Base-by-base conservation (phyloP, 495 filamentous ascomycete genomes). In the Alectoria sarmentosa region DNA sequence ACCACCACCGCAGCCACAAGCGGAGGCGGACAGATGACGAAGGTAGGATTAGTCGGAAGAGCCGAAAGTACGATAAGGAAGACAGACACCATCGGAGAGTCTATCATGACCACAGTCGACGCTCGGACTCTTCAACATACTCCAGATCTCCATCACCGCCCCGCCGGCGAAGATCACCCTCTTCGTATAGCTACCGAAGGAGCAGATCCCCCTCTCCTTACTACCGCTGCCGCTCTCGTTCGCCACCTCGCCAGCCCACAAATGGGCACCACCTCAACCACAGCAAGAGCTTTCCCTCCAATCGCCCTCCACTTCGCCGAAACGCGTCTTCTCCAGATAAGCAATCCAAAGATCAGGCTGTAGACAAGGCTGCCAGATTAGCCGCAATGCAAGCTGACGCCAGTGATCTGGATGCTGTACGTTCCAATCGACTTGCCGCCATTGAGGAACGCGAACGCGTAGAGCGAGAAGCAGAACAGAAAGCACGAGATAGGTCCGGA, bases 381-480 rank as follows among this genome's bases (percentile, higher is more conserved):
- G 90, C 89, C 23, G 89, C 87, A 41, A 98, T 98, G 94, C 90
- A 91, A 70, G 81, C 83, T 32, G 90, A 90, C 61, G 94, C 94
- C n/a, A 79, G 80, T 4, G 83, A 88, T 17, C 79, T 98, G 65
- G 90, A 97, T 72, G 68, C 80, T 44, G 85, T 88, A 58, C 89
- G 94, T 26, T 84, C 85, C 57, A 81, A 83, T 52, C 85, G 92
- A 34, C 77, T 97, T 28, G 82, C 84, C 2, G 83, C 86, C 7
- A 79, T 94, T 46, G 82, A 81, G 38, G 82, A 83, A 46, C 79
- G 80, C 61, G 91, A 96, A 65, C 78, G 86, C 56, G 74, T 77
- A 23, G 82, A 85, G 66, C 76, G 78, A 39, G 86, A 89, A 69
- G 82, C 80, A 1, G 90, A 96, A 39, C 83, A 87, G 37, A 75